Conservation (phyloP, 176 grass and related monocot genomes). For the Aegilops speltoides region DNA sequence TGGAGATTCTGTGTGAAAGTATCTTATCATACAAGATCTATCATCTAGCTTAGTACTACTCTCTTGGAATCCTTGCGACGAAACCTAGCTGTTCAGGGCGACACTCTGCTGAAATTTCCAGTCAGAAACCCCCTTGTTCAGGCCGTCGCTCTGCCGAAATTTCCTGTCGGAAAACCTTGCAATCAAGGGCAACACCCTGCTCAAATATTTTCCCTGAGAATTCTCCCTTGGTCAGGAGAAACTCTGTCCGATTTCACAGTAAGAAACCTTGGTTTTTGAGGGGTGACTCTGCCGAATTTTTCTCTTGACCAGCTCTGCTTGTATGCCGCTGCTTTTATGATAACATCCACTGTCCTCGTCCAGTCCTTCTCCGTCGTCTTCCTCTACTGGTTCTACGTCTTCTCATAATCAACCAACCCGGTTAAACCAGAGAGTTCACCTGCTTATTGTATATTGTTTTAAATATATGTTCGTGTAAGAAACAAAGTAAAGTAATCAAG, state of each 20-base stretch:
- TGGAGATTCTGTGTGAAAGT: constrained; percentile 41
- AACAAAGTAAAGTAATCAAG: constrained; percentile 19
- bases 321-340: constrained; percentile 51
- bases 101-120: constrained; percentile 26
- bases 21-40: constrained; percentile 6
- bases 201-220: too few relatives aligned
- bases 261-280: not conserved
- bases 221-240: not conserved
- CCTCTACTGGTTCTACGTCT: constrained; percentile 97
- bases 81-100: not conserved
- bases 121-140: not conserved
- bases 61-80: too few relatives aligned
- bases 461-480: constrained; percentile 6
- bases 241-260: constrained; percentile 32
- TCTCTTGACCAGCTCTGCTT: not conserved
- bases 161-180: not conserved
- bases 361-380: constrained; percentile 90
- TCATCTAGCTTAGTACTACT: not conserved
- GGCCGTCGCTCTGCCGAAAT: constrained; percentile 36
- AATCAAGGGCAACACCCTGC: too few relatives aligned
- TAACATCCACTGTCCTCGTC: constrained; percentile 63
- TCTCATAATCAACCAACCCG: constrained; percentile 54
- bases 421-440: not conserved
- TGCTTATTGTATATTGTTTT: not conserved
- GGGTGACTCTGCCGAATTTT: constrained; percentile 41